Evolutionary conservation across 805 yeast genomes (phyloP).

Genomic region (Candida piceae): DNA sequence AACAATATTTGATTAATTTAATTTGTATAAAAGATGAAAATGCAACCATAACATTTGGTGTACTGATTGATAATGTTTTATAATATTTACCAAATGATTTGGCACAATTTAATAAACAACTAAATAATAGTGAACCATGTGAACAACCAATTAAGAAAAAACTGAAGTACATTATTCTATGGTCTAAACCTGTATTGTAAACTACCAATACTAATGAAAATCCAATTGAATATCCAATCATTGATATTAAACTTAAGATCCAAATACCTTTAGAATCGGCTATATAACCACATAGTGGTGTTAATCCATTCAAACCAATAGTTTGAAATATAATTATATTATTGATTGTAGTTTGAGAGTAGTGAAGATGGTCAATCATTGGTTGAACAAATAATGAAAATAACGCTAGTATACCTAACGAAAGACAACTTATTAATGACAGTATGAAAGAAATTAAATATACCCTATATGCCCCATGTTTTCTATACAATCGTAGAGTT

Average conservation of each 20-base stretch:
- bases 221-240: conserved; percentile 60
- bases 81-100: conserved; percentile 60
- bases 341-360: conserved; percentile 62
- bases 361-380: conserved; percentile 51
- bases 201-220: conserved; percentile 46
- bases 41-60: conserved; percentile 52
- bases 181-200: conserved; percentile 28
- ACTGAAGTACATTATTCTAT: conserved; percentile 38
- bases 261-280: conserved; percentile 83
- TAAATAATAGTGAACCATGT: conserved; percentile 63
- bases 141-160: conserved; percentile 65
- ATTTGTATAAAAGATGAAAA: conserved; percentile 29
- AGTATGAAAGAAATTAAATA: conserved; percentile 22
- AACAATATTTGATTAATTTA: conserved; percentile 17
- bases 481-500: conserved; percentile 6
- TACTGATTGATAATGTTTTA: conserved; percentile 75
- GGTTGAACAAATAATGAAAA: conserved; percentile 66
- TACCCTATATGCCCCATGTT: conserved; percentile 20
- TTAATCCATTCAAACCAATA: conserved; percentile 75
- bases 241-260: conserved; percentile 55
- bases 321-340: conserved; percentile 69
- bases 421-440: conserved; percentile 25
- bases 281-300: conserved; percentile 75
- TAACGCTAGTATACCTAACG: conserved; percentile 29
- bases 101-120: conserved; percentile 73